Conservation (phyloP, 768 basidiomycete species). For the Inosperma sp. region DNA sequence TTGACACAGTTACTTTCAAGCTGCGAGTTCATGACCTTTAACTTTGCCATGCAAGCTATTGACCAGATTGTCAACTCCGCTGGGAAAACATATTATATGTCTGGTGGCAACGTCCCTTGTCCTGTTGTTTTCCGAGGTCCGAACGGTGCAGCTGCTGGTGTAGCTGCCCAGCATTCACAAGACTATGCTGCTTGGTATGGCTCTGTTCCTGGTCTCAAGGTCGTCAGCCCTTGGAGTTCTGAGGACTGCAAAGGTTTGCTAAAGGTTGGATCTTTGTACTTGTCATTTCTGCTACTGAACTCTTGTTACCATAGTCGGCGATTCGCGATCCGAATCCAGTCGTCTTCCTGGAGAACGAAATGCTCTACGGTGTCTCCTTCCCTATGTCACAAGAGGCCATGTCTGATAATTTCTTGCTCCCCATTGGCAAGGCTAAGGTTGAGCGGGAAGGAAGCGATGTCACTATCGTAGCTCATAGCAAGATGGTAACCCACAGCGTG, state of each 20-base stretch:
- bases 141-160: conserved; percentile 97
- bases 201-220: conserved; percentile 91
- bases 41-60: conserved; percentile 99
- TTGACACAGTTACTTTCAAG: conserved; percentile 34
- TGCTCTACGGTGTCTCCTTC: conserved; percentile 97
- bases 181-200: conserved; percentile 97
- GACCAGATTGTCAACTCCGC: conserved; percentile 99
- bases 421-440: conserved; percentile 96
- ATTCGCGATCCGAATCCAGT: conserved; percentile 98
- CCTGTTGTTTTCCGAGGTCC: conserved; percentile 99
- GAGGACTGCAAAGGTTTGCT: conserved; percentile 98
- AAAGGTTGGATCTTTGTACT: conserved; percentile 53
- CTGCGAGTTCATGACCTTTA: conserved; percentile 99
- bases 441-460: conserved; percentile 91
- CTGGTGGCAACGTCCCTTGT: conserved; percentile 96
- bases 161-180: conserved; percentile 95
- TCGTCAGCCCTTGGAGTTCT: conserved; percentile 96
- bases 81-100: conserved; percentile 99
- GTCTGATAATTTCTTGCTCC: conserved; percentile 91
- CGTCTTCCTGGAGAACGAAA: conserved; percentile 99
- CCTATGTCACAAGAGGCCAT: conserved; percentile 93
- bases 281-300: conserved; percentile 1
- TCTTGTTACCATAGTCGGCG: conserved; percentile 68
- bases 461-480: conserved; percentile 96
- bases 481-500: conserved; percentile 93